Percentiles rank a stretch among this genome's conserved stretches.
Evolutionary conservation across 306 rosid species (phyloP).

Genomic region (Senna siamea): DNA sequence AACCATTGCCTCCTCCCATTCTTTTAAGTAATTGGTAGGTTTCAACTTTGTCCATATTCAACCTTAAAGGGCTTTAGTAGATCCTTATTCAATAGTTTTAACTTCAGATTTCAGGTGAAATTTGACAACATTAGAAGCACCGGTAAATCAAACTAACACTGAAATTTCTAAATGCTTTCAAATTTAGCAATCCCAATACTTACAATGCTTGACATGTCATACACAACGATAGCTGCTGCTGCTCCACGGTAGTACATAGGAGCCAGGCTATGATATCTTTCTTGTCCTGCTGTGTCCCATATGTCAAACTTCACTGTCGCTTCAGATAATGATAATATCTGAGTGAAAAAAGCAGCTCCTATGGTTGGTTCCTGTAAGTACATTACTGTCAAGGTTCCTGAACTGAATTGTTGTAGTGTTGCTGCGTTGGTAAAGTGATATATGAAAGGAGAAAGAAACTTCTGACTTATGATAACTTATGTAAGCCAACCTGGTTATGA

Average conservation of each 20-base stretch:
- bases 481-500: conserved; percentile 63
- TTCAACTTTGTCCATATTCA: no score
- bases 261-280: conserved; percentile 87
- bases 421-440: background rate
- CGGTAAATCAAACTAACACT: background rate
- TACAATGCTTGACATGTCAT: conserved; percentile 73
- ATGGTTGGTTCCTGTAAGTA: conserved; percentile 78
- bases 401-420: background rate
- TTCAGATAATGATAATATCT: conserved; percentile 75
- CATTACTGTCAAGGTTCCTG: conserved; percentile 21
- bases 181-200: conserved; percentile 26
- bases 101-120: background rate
- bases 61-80: no score
- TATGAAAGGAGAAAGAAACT: background rate
- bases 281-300: conserved; percentile 99
- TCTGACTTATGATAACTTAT: conserved; percentile 9
- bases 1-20: no score
- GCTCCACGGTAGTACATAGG: conserved; percentile 98
- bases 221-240: conserved; percentile 84
- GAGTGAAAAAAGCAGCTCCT: conserved; percentile 95
- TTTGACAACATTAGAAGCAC: background rate
- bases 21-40: no score
- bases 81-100: background rate
- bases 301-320: conserved; percentile 90
- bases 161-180: conserved; percentile 4